Percentiles rank a stretch among this genome's conserved stretches.
Evolutionary conservation across 2,329 filamentous ascomycete species (phyloP).

Genomic region (Microdochium bolleyi): DNA sequence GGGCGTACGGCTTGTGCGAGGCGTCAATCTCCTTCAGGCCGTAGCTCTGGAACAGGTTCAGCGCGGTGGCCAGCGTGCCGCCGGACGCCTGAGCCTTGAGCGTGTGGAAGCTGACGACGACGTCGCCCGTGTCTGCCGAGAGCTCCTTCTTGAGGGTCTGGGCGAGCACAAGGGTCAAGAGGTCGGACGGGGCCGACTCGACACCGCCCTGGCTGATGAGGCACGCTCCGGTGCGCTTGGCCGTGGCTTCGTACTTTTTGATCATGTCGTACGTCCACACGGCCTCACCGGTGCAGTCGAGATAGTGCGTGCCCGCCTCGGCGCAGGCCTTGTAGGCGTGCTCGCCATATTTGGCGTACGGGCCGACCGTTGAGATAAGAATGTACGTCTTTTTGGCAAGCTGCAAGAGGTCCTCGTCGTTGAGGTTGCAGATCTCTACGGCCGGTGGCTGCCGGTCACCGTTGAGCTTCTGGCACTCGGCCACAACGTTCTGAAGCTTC

Average conservation of each 20-base stretch:
- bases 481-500: slow-evolving; percentile 60
- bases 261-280: slow-evolving; percentile 54
- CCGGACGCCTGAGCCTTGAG: slow-evolving; percentile 38
- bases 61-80: slow-evolving; percentile 60
- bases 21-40: slow-evolving; percentile 36
- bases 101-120: slow-evolving; percentile 40
- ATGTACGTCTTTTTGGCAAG: slow-evolving; percentile 49
- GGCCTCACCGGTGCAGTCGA: slow-evolving; percentile 55
- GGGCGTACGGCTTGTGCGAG: slow-evolving; percentile 41
- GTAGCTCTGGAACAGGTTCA: slow-evolving; percentile 50
- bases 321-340: slow-evolving; percentile 53
- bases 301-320: slow-evolving; percentile 54
- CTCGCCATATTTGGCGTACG: slow-evolving; percentile 49
- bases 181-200: slow-evolving; percentile 55
- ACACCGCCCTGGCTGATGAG: slow-evolving; percentile 55
- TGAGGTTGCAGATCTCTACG: slow-evolving; percentile 44
- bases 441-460: slow-evolving; percentile 49
- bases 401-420: slow-evolving; percentile 33
- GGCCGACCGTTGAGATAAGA: slow-evolving; percentile 52
- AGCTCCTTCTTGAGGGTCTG: slow-evolving; percentile 41
- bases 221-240: slow-evolving; percentile 45
- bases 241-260: slow-evolving; percentile 44
- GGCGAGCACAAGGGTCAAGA: slow-evolving; percentile 46
- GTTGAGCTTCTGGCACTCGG: slow-evolving; percentile 58
- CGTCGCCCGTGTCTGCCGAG: slow-evolving; percentile 40